Evolutionary conservation across 2,329 filamentous ascomycete species (phyloP).

Genomic region (Ophiostoma perfectum): DNA sequence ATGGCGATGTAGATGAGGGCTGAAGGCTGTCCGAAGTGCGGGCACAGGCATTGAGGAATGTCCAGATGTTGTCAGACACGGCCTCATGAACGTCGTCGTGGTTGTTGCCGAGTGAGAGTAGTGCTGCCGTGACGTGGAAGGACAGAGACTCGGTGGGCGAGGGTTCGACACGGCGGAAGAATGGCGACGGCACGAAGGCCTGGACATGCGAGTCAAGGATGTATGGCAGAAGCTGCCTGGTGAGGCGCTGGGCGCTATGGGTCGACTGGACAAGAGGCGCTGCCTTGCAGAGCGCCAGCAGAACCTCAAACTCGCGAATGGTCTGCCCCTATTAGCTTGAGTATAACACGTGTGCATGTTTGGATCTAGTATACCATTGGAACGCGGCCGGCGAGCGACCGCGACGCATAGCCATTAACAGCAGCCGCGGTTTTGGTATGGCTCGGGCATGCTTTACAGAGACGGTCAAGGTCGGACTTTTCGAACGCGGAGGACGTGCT

Average conservation of each 20-base stretch:
- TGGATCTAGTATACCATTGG: constrained; percentile 43
- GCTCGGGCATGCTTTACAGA: constrained; percentile 54
- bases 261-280: constrained; percentile 66
- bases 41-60: constrained; percentile 67
- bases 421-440: constrained; percentile 41
- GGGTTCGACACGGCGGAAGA: constrained; percentile 74
- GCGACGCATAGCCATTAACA: constrained; percentile 45
- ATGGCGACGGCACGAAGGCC: constrained; percentile 70
- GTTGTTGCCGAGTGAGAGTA: constrained; percentile 73
- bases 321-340: constrained; percentile 36
- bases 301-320: constrained; percentile 83
- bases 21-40: constrained; percentile 53
- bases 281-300: constrained; percentile 86
- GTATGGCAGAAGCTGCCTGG: constrained; percentile 75
- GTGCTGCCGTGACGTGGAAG: constrained; percentile 69
- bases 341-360: neutral
- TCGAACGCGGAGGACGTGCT: constrained; percentile 51
- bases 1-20: constrained; percentile 26
- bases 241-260: constrained; percentile 71
- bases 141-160: constrained; percentile 84
- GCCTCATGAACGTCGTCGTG: constrained; percentile 63
- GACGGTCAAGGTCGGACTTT: constrained; percentile 56
- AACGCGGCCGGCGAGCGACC: constrained; percentile 45
- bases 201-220: constrained; percentile 80
- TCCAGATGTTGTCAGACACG: constrained; percentile 61